Evolutionary conservation across 2,329 filamentous ascomycete genomes (phyloP), one percentile per base, ranked within the genome.

Genomic region (Talaromyces sp.): DNA sequence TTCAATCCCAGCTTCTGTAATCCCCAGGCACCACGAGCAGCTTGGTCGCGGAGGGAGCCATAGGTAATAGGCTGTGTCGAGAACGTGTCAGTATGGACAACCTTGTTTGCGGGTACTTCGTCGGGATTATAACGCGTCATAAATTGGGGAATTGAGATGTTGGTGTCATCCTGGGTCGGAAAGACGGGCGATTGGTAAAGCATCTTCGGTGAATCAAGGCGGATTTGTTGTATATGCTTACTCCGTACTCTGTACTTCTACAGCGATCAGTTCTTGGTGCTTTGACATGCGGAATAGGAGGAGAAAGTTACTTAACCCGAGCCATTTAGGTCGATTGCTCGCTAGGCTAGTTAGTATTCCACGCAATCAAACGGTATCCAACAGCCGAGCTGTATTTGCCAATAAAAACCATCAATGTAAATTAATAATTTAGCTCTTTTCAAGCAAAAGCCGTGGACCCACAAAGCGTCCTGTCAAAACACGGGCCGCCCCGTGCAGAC

Each of bases 121-220:
- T 68, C 67, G 13, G 68, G 68, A 38, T 70, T 70, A 60, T 69
- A 68, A 31, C 59, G 57, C 10, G 64, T 64, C 64, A 70, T 68
- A 17, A 69, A 63, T 43, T 66, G 64, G 5, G 68, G 58, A 58
- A 70, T 64, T 8, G 67, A 69, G 21, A 69, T 50, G 14, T 38
- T 58, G 17, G 56, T 55, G n/a, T 52, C 55, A 58, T 65, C 63
- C n/a, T 57, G 52, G 41, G 13, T 14, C 41, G 41, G 41, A 43
- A 43, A 43, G 13, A 43, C 13, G 41, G 41, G 41, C 41, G 41
- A 43, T 14, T 43, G 41, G 41, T 43, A 43, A 43, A 43, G 13
- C 41, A 43, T 43, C 41, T 10, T 43, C 19, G 41, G 1, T 8
- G 4, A 43, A 17, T 21, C 3, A 27, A 27, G 26, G 26, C 26